Percentiles rank a stretch among this genome's conserved stretches.
These are phyloP conservation scores for Colletotrichum aenigma DNA, from an alignment of 2,329 filamentous ascomycete species.

Conservation along the genomic window DNA sequence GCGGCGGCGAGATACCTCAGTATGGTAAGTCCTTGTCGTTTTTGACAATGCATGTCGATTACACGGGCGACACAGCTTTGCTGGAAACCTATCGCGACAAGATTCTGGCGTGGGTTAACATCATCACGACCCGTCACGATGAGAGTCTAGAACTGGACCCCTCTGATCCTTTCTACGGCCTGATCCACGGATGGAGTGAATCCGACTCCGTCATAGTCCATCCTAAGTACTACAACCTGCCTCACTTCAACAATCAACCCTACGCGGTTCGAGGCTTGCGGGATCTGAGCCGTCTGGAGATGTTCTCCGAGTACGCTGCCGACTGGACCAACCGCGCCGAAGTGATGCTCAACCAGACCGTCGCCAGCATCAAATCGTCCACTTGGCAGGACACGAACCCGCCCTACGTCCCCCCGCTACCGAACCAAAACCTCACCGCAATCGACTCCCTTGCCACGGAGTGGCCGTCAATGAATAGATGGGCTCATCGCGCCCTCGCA, in stretches of 20 bases:
- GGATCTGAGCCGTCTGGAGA: neutral
- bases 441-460: neutral
- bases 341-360: neutral
- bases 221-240: neutral
- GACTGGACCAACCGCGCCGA: neutral
- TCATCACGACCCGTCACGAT: neutral
- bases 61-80: too few relatives aligned
- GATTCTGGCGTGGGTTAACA: neutral
- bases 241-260: neutral
- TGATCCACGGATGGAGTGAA: neutral
- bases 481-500: too few relatives aligned
- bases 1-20: too few relatives aligned
- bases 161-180: neutral
- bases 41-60: too few relatives aligned
- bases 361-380: neutral
- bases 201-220: neutral
- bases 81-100: neutral
- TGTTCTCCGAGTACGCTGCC: neutral
- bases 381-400: neutral
- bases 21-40: too few relatives aligned
- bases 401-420: neutral
- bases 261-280: neutral
- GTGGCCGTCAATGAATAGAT: neutral
- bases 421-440: neutral
- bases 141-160: neutral